Evolutionary conservation across 306 rosid species (phyloP).

Genomic region (Canavalia ensiformis): DNA sequence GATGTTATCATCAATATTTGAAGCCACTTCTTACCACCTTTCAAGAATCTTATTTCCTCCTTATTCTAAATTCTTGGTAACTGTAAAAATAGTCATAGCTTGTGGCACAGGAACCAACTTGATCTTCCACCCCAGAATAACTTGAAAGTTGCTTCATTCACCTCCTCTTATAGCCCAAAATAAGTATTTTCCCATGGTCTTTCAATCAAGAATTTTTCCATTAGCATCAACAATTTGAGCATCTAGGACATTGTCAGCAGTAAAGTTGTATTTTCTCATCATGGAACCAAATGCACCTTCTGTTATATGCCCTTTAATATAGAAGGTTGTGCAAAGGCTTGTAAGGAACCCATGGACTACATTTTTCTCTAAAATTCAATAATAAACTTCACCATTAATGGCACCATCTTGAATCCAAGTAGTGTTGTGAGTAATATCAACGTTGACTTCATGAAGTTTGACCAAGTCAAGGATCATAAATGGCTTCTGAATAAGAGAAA

Average conservation of each 20-base stretch:
- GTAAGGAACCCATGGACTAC: constrained; percentile 70
- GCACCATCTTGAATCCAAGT: constrained; percentile 83
- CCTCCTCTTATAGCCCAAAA: constrained; percentile 90
- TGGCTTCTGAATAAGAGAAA: constrained; percentile 52
- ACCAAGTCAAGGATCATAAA: constrained; percentile 55
- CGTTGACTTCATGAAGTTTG: constrained; percentile 49
- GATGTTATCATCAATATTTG: constrained; percentile 58
- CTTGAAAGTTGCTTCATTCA: constrained; percentile 73
- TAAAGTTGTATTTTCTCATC: constrained; percentile 75
- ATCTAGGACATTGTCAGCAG: constrained; percentile 66
- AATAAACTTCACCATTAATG: constrained; percentile 70
- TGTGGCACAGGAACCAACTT: constrained; percentile 67
- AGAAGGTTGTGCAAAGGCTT: constrained; percentile 68
- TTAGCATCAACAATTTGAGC: constrained; percentile 63
- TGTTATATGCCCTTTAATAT: constrained; percentile 72
- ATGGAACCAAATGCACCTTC: constrained; percentile 82
- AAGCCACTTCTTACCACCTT: constrained; percentile 67
- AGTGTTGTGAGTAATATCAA: constrained; percentile 44
- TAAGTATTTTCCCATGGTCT: constrained; percentile 71
- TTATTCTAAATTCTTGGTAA: constrained; percentile 56
- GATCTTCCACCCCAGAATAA: constrained; percentile 72
- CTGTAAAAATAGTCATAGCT: constrained; percentile 63
- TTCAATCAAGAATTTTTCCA: constrained; percentile 67
- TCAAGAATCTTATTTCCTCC: constrained; percentile 60
- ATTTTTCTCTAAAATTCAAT: constrained; percentile 62